Percentiles rank a stretch among this genome's conserved stretches.
Conservation (phyloP, 1,284 basidiomycete genomes). For the Sanguinoderma infundibulare region DNA sequence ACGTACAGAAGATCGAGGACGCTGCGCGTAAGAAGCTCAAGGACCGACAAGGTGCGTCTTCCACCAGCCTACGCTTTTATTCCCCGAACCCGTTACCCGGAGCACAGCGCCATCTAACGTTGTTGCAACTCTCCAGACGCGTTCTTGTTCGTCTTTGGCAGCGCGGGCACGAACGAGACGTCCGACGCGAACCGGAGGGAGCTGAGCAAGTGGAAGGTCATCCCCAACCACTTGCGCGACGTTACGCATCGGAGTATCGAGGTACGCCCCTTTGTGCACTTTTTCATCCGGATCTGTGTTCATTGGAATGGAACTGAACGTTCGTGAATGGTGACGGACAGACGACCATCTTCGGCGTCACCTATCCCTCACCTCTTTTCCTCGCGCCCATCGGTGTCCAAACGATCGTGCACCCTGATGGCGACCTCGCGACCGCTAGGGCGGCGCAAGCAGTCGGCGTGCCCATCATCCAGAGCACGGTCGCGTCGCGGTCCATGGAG, state of each 20-base stretch:
- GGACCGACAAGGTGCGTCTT: constrained; percentile 2
- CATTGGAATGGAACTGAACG: background rate
- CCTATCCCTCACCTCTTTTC: constrained; percentile 63
- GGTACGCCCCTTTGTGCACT: constrained; percentile 43
- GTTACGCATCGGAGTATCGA: constrained; percentile 63
- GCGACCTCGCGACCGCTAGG: constrained; percentile 58
- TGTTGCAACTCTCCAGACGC: constrained; percentile 50
- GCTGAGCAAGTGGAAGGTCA: constrained; percentile 62
- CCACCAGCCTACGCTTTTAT: background rate
- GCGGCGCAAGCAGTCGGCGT: constrained; percentile 43
- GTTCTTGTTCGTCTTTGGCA: constrained; percentile 65
- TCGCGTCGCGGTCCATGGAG: constrained; percentile 71
- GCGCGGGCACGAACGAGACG: constrained; percentile 62
- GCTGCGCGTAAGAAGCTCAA: constrained; percentile 41
- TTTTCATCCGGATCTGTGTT: too few relatives aligned
- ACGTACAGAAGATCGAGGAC: constrained; percentile 45
- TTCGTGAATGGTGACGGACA: constrained; percentile 56
- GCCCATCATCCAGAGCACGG: constrained; percentile 76
- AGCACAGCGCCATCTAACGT: background rate
- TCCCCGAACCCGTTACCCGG: background rate
- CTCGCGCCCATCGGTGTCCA: constrained; percentile 81
- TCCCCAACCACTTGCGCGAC: constrained; percentile 77
- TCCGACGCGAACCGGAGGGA: constrained; percentile 57
- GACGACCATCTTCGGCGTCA: constrained; percentile 58
- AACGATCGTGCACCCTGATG: constrained; percentile 62